phyloP scores from a whole-genome alignment of 73 alveolate genomes.

The Paramecium caudatum region DNA sequence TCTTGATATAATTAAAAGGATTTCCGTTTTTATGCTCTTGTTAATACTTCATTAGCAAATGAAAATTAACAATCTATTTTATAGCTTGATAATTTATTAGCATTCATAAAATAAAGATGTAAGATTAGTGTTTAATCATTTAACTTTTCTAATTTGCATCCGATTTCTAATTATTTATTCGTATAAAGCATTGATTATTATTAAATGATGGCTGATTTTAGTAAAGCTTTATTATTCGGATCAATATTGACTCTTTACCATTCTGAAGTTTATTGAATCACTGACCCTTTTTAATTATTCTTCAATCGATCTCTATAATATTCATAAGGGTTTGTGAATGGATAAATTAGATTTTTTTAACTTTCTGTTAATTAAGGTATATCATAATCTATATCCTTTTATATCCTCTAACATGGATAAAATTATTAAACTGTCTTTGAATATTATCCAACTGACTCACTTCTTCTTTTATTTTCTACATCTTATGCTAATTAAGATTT shows the following conservation, averaged over 20 bases:
- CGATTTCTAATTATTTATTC: background rate
- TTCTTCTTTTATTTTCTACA: background rate
- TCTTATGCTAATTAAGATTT: background rate
- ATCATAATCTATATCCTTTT: background rate
- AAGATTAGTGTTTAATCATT: background rate
- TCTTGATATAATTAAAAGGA: conserved; percentile 31
- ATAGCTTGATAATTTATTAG: background rate
- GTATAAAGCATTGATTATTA: background rate
- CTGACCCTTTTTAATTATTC: background rate
- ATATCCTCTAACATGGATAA: background rate
- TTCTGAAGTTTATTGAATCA: background rate
- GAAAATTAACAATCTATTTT: background rate
- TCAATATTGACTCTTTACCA: conserved; percentile 5
- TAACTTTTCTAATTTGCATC: background rate
- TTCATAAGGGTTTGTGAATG: background rate
- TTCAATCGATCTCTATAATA: conserved; percentile 30
- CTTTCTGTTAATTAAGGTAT: conserved; percentile 28
- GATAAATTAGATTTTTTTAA: background rate
- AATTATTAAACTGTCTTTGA: background rate
- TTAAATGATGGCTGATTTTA: background rate
- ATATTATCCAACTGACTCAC: conserved; percentile 32
- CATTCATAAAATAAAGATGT: conserved; percentile 32
- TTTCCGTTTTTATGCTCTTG: background rate
- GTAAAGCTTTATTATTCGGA: background rate
- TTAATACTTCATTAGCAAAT: background rate